Base-by-base conservation (phyloP, 371 early-diverging fungal species). In the Batkoa obscura region DNA sequence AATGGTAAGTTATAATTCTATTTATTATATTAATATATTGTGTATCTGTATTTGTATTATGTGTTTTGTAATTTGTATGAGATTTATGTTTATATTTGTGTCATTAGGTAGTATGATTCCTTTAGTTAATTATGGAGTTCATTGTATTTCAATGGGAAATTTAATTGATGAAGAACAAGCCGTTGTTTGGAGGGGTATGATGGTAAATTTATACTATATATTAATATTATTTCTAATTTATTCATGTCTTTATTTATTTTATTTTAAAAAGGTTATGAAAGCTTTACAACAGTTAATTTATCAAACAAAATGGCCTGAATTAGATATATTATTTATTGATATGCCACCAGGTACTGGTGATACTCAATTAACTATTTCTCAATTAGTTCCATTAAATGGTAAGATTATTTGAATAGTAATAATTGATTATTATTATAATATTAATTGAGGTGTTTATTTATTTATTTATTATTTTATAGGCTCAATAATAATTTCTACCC, bases 291-390 rank as follows among this genome's bases (percentile, higher is more conserved):
- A 90, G 62, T 65, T 91, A 55, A 57, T 89, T 49, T 80, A 87
- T 60, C 80, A 87, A 62, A 87, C 87, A 23, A 80, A 84, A 4
- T 91, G 92, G 92, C 71, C 72, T 2, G 71, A 70, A 0, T 56
- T 84, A 31, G 92, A 91, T 64, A 61, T 84, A 6, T 61, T 91
- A 9, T 83, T 91, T 13, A 81, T 91, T 60, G 92, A 91, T 61
- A 82, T 88, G 84, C 92, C 92, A 30, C 92, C 92, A 17, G 92
- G 92, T 0, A 91, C 92, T 2, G 92, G 92, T 12, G 92, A 91
- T 65, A 82, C 83, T 5, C 89, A 88, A 63, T 58, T 91, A 46
- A 83, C 89, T 0, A 80, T 91, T 46, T 74, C 78, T 51, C 92
- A 91, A 66, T 83, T 83, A 60, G 70, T 89, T 4, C 74, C 73